Base-by-base conservation (phyloP, 1,139 yeast genomes). In the Zygosaccharomyces pseudobailii region DNA sequence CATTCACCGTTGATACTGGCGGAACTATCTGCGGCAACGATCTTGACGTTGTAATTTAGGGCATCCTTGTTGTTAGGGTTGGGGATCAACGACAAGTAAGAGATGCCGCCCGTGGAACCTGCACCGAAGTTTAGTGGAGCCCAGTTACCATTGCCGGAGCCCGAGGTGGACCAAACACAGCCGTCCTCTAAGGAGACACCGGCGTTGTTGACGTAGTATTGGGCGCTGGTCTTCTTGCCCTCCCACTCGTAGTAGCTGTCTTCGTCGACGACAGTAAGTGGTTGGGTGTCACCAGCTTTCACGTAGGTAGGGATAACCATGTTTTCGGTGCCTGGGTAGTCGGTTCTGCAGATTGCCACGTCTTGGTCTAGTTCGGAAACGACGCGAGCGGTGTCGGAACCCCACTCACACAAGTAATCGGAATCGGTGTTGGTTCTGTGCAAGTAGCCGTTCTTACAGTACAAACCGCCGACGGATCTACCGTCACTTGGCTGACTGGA, bases 111-210 rank as follows among this genome's bases (percentile, higher is more conserved):
- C 55, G 85, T 75, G 71, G 76, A 74, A 65, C 98, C 97, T 50
- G 97, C 87, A 68, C 98, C 98, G 60, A 92, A 78, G 71, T 84
- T 87, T 60, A 92, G 76, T 61, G 98, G 98, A 56, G 98, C 96
- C 96, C 96, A 92, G 85, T 92, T 92, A 71, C 98, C 98, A 55
- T 85, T 73, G 61, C 85, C 87, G 36, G 88, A 75, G 55, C 88
- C 87, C 8, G 76, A 62, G 40, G 80, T 67, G 67, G 97, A 96
- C 98, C 98, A 92, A 60, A 84, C 70, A 76, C 98, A 92, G 58
- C 97, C 98, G 54, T 87, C 89, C 68, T 82, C 82, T 66, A 78
- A 79, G 50, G 84, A 76, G 56, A 90, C 92, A 75, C 97, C 97
- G 47, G 96, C 96, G 65, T 90, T 80, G 81, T 92, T 92, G 56